Base-by-base conservation (phyloP, 75 land plant species). In the Pinus taeda region DNA sequence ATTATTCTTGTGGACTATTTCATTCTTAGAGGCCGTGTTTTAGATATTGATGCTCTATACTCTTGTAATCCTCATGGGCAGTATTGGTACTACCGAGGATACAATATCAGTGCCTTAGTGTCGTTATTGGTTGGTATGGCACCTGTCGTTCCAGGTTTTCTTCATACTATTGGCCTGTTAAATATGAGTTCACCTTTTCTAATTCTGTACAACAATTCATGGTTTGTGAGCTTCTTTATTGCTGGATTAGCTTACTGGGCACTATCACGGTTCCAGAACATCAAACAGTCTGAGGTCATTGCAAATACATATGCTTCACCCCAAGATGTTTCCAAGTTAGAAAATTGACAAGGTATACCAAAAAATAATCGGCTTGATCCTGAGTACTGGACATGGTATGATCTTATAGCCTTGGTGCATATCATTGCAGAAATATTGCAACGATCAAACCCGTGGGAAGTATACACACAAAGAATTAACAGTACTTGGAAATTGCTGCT, bases 111-210 rank as follows among this genome's bases (percentile, higher is more conserved):
- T 20, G 97, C 97, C 15, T 57, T 96, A 65, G 87, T 39, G 2
- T 90, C 97, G 11, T 63, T 96, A 71, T 70, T 90, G 15, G 73
- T 79, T 11, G 97, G 93, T 8, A 79, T 96, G 22, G 57, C 85
- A 61, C 98, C 98, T 1, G 80, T 88, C 55, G 64, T 93, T 15
- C 98, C 98, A 9, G 98, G 98, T 0, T 87, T 96, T 26, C 83
- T 96, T 65, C 69, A 86, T 22, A 88, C 89, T 17, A 78, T 86
- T 30, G 98, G 97, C 6, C 9, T 86, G 36, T 6, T 92, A 71
- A 79, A 82, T 20, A 57, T 71, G 12, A 70, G 79, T 57, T 76
- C 87, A 2, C 56, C 72, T 2, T 88, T 90, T 56, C 59, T 76
- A 5, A 64, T 78, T 15, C 71, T 90, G 4, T 96, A 96, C 77